Conservation (phyloP, 805 yeast species). For the Komagataella ulmi region DNA sequence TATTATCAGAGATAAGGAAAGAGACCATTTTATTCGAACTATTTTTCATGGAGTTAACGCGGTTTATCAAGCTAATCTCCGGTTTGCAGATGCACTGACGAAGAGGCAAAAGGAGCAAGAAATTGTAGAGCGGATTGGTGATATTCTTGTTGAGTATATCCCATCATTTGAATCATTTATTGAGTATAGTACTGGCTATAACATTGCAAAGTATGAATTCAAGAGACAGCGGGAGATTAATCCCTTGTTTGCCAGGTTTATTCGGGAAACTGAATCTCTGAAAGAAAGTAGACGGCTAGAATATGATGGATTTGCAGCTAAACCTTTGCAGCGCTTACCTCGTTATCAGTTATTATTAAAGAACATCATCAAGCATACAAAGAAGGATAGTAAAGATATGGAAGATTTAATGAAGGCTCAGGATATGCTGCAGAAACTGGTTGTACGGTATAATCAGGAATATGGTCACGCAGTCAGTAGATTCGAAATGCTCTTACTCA, state of each 20-base stretch:
- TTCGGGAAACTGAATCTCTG: constrained; percentile 77
- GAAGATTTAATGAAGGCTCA: constrained; percentile 59
- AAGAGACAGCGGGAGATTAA: constrained; percentile 88
- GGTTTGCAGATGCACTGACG: constrained; percentile 80
- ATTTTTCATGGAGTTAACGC: constrained; percentile 88
- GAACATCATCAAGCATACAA: constrained; percentile 74
- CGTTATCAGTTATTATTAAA: constrained; percentile 77
- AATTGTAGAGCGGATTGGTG: constrained; percentile 78
- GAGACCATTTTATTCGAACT: constrained; percentile 83
- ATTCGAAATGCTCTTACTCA: constrained; percentile 75
- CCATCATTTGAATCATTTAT: constrained; percentile 88
- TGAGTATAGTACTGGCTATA: constrained; percentile 86
- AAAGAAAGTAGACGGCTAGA: constrained; percentile 84
- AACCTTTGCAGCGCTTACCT: constrained; percentile 93
- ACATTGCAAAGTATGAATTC: constrained; percentile 89
- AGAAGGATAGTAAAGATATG: constrained; percentile 61
- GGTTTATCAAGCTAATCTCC: constrained; percentile 68
- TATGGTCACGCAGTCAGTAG: constrained; percentile 92
- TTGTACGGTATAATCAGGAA: constrained; percentile 70
- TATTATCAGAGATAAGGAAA: constrained; percentile 76
- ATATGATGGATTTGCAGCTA: constrained; percentile 83
- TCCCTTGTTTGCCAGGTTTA: constrained; percentile 83
- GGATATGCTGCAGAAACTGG: constrained; percentile 59
- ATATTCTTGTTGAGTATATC: constrained; percentile 70
- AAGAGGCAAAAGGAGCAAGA: constrained; percentile 79